Evolutionary conservation across 371 early-diverging fungal species (phyloP), one percentile per base, ranked within the genome.

Genomic region (Mucor plumbeus): DNA sequence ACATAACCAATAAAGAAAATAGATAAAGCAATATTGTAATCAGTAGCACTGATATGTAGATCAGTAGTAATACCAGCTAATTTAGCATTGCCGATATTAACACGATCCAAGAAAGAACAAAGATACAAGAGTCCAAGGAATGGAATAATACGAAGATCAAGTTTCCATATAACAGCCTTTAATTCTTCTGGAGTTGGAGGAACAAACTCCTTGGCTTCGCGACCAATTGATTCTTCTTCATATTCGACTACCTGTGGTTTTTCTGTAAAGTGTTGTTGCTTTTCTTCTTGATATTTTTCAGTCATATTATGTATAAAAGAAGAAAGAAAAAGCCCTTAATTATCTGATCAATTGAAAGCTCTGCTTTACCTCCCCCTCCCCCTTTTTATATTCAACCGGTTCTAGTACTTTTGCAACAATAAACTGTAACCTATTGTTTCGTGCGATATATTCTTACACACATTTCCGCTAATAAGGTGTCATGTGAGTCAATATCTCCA

Each of bases 1-100:
- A 77, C 82, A 70, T 88, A 89, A 59, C 90, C 89, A 53, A 87
- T 70, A 66, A 86, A 88, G 57, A 88, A 88, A 56, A 90, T 83
- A 36, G 88, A 88, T 21, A 88, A 60, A 14, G 88, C 80, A 77
- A 83, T 69, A 57, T 86, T 85, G 64, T 87, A 89, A 21, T 86
- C 80, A 21, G 54, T 68, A 21, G 76, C 33, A 36, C 76, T 80
- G 13, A 88, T 75, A 54, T 68, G 53, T 17, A 88, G 65, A 59
- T 85, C 84, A 0, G 31, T 47, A 15, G 66, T 68, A 5, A 88
- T 60, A 19, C 86, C 85, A 17, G 87, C 87, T 4, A 88, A 71
- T 75, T 87, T 85, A 14, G 88, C 88, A 65, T 88, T 88, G 19
- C 85, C 85, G 41, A 86, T 83, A 53, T 86, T 86, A 15, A 79